These are phyloP conservation scores for Cynanchum wilfordii DNA, from an alignment of 257 asterid genomes.

Conservation along the genomic window DNA sequence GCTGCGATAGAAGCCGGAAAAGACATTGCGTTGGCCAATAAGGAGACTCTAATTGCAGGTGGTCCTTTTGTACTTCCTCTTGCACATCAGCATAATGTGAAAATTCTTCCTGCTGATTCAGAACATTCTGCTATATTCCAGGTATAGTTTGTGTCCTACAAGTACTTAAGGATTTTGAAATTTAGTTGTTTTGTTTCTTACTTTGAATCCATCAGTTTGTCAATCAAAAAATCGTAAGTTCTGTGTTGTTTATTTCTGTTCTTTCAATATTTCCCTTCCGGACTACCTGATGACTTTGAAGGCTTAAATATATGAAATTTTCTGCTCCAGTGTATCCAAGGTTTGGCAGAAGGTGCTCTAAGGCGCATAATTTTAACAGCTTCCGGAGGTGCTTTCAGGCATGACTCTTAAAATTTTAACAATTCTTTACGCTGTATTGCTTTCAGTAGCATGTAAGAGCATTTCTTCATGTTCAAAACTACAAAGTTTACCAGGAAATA, in stretches of 20 bases:
- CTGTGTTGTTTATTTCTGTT: too few relatives aligned
- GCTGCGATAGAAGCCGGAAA: slow-evolving; percentile 99
- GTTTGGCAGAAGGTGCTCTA: slow-evolving; percentile 94
- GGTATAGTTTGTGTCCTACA: slow-evolving; percentile 28
- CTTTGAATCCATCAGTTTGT: not conserved
- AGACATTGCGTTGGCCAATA: slow-evolving; percentile 96
- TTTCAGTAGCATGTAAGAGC: not conserved
- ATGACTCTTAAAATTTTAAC: slow-evolving; percentile 4
- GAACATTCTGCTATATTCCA: slow-evolving; percentile 99
- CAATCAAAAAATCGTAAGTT: not conserved
- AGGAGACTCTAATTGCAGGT: slow-evolving; percentile 95
- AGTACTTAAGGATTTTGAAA: not conserved
- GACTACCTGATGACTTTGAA: not conserved
- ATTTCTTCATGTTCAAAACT: not conserved
- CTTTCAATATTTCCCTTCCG: not conserved
- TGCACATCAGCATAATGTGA: slow-evolving; percentile 89
- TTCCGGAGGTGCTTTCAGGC: slow-evolving; percentile 98
- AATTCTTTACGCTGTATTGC: not conserved
- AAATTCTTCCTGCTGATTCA: slow-evolving; percentile 99
- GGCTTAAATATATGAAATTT: slow-evolving; percentile 21
- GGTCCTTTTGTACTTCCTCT: slow-evolving; percentile 98
- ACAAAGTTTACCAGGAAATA: not conserved
- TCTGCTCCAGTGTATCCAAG: slow-evolving; percentile 83
- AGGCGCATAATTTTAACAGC: slow-evolving; percentile 95
- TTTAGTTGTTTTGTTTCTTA: not conserved